Evolutionary conservation across 2,329 filamentous ascomycete species (phyloP), one percentile per base, ranked within the genome.

Genomic region (Paramyrothecium roridum): DNA sequence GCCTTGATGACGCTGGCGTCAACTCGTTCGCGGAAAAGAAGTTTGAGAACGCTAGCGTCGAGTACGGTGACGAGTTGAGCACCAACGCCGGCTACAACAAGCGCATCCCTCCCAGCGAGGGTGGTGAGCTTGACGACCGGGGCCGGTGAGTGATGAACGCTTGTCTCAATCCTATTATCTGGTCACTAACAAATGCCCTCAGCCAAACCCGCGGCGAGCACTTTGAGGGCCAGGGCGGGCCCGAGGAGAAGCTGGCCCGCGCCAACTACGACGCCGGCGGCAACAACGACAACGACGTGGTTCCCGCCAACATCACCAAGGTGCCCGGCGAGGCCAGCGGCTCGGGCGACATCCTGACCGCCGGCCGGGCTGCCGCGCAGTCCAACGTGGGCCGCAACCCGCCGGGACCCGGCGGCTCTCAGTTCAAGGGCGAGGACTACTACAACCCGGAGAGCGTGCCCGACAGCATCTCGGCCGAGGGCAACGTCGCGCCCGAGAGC

Each of bases 81-180:
- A 78, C 78, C 48, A 80, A 76, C 59, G 65, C 64, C 19, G 63
- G 76, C 20, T 79, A 74, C 68, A 73, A 78, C 67, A 76, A 73
- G 66, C 71, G 73, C 10, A 78, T 79, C 26, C 75, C 76, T 17
- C 72, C 71, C 2, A 70, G 72, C 56, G 76, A 80, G 63, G 77
- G 76, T 26, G 77, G 77, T 17, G 67, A 70, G 8, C 57, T 76
- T 0, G 77, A 80, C 54, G 71, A 74, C 40, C 73, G 68, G 17
- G 77, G 77, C 57, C 70, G 76, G 78, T 78, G 70, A 60, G 72
- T 37, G 26, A 30, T 30, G 26, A 30, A 10, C 26, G 6, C 26
- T 6, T 21, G 40, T 20, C 47, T 20, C 19, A 8, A 19, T 20
- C n/a, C 47, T 20, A 10, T 19, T 8, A 23, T 48, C 10, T 48